Percentiles rank a stretch among this genome's conserved stretches.
Conservation (phyloP, 2,329 filamentous ascomycete genomes). For the Bipolaris oryzae region DNA sequence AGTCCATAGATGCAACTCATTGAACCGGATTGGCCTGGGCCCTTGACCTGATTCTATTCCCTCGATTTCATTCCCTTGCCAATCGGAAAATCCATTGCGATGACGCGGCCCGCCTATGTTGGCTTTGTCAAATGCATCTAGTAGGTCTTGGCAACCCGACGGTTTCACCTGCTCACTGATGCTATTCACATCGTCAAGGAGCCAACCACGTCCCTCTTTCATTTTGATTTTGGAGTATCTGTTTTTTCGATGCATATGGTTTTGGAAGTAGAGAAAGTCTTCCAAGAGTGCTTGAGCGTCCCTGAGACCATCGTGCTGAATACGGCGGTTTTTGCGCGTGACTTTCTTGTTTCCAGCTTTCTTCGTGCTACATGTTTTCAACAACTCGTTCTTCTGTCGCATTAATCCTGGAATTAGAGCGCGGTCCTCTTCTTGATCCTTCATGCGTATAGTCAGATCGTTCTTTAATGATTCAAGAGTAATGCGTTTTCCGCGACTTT, state of each 20-base stretch:
- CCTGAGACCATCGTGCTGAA: not conserved
- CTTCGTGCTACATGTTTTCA: too few species aligned
- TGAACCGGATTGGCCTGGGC: not conserved
- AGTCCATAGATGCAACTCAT: slow-evolving; percentile 1
- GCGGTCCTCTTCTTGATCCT: not conserved
- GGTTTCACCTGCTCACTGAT: too few species aligned
- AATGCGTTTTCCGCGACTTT: fast-evolving
- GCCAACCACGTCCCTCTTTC: too few species aligned
- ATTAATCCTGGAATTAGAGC: not conserved
- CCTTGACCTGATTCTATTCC: not conserved
- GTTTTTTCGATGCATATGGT: not conserved
- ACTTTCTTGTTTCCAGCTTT: not conserved
- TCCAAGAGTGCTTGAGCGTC: not conserved
- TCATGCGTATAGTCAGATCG: not conserved
- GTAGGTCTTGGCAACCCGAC: too few species aligned
- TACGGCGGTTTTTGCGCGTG: not conserved
- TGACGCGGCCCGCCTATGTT: not conserved
- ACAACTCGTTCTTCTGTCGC: not conserved
- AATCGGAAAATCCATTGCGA: not conserved
- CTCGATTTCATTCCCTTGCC: not conserved
- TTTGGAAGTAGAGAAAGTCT: slow-evolving; percentile 3
- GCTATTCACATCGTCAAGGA: too few species aligned
- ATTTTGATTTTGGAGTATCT: not conserved
- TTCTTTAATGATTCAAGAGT: not conserved
- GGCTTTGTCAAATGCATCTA: not conserved